Evolutionary conservation across 345 rosid genomes (phyloP), one percentile per base, ranked within the genome.

Genomic region (Iberis pinnata): DNA sequence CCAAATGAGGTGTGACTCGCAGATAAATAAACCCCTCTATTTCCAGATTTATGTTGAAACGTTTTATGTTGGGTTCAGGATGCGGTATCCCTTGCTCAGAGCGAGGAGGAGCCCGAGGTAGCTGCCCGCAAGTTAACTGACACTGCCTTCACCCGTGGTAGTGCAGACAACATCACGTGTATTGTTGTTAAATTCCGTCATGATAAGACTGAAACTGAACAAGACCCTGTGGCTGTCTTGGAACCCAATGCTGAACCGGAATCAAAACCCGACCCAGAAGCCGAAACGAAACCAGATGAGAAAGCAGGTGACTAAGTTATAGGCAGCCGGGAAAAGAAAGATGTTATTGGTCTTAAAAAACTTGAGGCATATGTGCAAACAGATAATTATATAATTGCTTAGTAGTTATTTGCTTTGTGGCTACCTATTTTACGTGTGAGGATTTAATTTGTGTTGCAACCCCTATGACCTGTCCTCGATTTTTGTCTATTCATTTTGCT

Each of bases 161-260:
- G 99, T 46, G 95, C 90, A 8, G 99, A 88, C 75, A 93, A 93
- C 71, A 88, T 92, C 73, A 88, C 98, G 0, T 92, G 97, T 72
- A 83, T 92, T 26, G 97, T 92, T 58, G 98, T 88, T 67, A 81
- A 65, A 69, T 83, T 93, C 73, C 76, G 55, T 74, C 94, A 76
- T 45, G 62, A 55, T 26, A 65, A 71, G 61, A 72, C 55, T 19
- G 25, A 60, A 48, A 45, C 70, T 9, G 61, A 67, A 41, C 26
- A 35, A 52, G 32, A 24, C 14, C 12, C 51, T 12, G 22, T 29
- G 31, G 50, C 44, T 46, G 61, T n/a, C n/a, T n/a, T n/a, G n/a
- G n/a, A 45, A 27, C 6, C 49, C 0, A 56, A 59, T 24, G 15
- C 51, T 2, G 64, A 58, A 52, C 38, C 11, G 1, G 18, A 56